Evolutionary conservation across 176 grass and related monocot species (phyloP), one percentile per base, ranked within the genome.

Genomic region (Oropetium thomaeum): DNA sequence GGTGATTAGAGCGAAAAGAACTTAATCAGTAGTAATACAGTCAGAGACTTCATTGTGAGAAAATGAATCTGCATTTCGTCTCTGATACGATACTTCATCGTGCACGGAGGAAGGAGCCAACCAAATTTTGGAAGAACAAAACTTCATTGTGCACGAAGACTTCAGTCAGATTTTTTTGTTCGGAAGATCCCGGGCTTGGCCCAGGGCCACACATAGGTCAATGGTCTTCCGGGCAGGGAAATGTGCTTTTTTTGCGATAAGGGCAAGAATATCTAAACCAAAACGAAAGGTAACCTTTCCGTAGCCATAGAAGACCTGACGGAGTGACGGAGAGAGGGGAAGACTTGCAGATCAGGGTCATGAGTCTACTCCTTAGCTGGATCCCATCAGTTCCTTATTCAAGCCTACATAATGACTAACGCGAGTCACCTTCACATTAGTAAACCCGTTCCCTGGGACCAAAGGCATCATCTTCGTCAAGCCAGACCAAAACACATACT

Each of bases 401-500:
- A 57, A 57, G 22, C 10, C 23, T 27, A 26, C 49, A 26, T 26
- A 11, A 26, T 27, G 53, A 5, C 10, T 27, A 12, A 34, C 5
- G 28, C 5, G 28, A 35, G 28, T 67, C 29, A 15, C 70, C 25
- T 68, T 75, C 60, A 28, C 27, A 23, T 35, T 41, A 58, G 38
- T 67, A 58, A 74, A 20, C 12, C 29, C 17, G 9, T 75, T 76
- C 13, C 62, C 62, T 47, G 38, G 59, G 22, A 48, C 17, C 32
- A 47, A 79, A 73, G 58, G 29, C 80, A 57, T 27, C 70, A 44
- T 65, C 6, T n/a, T n/a, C n/a, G n/a, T n/a, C n/a, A n/a, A n/a
- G n/a, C n/a, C n/a, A n/a, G n/a, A n/a, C n/a, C n/a, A n/a, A n/a
- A n/a, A n/a, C n/a, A n/a, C n/a, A n/a, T n/a, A n/a, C n/a, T n/a